Conservation (phyloP, 257 asterid genomes). For the Leonotis leonurus region DNA sequence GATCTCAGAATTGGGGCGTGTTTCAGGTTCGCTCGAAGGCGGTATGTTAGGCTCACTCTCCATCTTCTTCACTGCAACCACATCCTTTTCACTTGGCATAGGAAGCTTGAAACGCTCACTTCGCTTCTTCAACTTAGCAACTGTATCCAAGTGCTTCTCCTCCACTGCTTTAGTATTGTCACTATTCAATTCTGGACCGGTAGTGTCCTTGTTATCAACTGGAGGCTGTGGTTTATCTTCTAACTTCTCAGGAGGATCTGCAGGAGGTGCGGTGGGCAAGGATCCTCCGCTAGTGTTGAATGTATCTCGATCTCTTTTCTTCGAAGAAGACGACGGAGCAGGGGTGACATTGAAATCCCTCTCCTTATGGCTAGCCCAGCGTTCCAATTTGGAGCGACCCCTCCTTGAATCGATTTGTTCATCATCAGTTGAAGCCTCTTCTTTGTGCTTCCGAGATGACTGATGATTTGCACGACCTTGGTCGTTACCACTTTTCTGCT, state of each 20-base stretch:
- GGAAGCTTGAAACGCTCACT: constrained; percentile 97
- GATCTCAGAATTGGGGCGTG: constrained; percentile 52
- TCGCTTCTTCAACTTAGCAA: constrained; percentile 84
- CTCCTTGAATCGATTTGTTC: constrained; percentile 46
- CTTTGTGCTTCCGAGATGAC: constrained; percentile 40
- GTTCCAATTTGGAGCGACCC: constrained; percentile 83
- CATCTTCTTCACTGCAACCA: constrained; percentile 24
- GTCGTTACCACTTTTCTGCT: constrained; percentile 37
- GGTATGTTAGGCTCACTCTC: constrained; percentile 41
- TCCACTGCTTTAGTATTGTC: constrained; percentile 38
- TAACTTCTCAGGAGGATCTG: constrained; percentile 32
- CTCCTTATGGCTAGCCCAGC: constrained; percentile 91
- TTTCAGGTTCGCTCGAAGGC: constrained; percentile 33
- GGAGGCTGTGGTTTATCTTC: constrained; percentile 46
- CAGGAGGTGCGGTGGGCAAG: constrained; percentile 16
- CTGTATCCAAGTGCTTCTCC: constrained; percentile 84
- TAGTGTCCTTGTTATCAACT: constrained; percentile 35
- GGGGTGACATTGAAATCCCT: constrained; percentile 39
- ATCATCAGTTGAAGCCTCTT: constrained; percentile 57
- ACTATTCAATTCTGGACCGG: constrained; percentile 30
- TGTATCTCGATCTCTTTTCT: constrained; percentile 31
- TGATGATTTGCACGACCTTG: constrained; percentile 26
- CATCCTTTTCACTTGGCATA: constrained; percentile 81
- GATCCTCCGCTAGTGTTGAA: constrained; percentile 23
- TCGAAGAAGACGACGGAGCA: constrained; percentile 38